Evolutionary conservation across 345 rosid species (phyloP), one percentile per base, ranked within the genome.

Genomic region (Bretschneidera sinensis): DNA sequence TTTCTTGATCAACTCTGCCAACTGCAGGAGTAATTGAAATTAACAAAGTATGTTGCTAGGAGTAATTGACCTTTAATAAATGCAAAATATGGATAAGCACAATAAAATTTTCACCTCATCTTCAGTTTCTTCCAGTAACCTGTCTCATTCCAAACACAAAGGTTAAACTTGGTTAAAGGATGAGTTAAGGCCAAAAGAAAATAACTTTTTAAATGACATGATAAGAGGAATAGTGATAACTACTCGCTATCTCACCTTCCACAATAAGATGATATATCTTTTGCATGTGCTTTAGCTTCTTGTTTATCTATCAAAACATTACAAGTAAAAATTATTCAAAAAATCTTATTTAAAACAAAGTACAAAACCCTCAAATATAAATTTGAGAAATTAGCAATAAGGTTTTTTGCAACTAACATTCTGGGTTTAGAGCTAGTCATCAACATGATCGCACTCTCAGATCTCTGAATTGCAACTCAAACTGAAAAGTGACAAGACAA

Each of bases 61-160:
- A 18, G 20, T 21, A 35, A 5, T 51, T 35, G 48, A 52, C 43
- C 16, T 15, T 9, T 51, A 64, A 21, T 21, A 65, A 64, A 59
- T 31, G 35, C 35, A 31, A 31, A 31, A 9, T 31, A 31, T 9
- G 35, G 9, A 31, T 31, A 31, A 31, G 35, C 35, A 4, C 35
- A 31, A 31, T 31, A 31, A 9, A 4, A 31, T 31, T 31, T 72
- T 77, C 66, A 84, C 99, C 90, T 86, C 88, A 64, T 90, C 99
- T 85, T 94, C 99, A 17, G 86, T 85, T 63, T 90, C 91, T 84
- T 94, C 92, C 39, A 90, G 83, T 64, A 94, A 85, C 75, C 97
- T 88, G 77, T 64, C 55, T 34, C 51, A 68, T 54, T 28, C 54
- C 22, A 49, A 63, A 59, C 65, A 68, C 23, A 21, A 9, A 17